Conservation (phyloP, 768 basidiomycete genomes). For the Pleurotus platypus region DNA sequence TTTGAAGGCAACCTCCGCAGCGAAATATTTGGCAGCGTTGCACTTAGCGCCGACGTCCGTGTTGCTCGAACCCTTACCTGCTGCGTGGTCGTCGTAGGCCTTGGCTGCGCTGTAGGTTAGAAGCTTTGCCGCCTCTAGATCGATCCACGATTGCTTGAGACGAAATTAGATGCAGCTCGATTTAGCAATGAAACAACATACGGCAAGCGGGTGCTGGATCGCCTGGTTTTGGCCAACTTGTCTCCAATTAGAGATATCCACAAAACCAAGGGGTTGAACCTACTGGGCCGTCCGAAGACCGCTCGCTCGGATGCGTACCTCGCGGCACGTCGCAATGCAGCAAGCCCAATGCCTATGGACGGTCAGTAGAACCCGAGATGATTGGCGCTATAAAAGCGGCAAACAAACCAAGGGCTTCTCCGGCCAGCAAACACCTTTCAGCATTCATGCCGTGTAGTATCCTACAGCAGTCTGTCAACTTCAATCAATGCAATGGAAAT, state of each 20-base stretch:
- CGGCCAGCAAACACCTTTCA: conserved; percentile 15
- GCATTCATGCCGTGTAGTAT: conserved; percentile 17
- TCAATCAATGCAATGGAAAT: neutral
- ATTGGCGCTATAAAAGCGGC: neutral
- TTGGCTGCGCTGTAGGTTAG: conserved; percentile 15
- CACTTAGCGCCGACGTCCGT: conserved; percentile 11
- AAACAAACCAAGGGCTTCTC: conserved; percentile 13
- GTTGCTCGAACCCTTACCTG: neutral
- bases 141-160: conserved; percentile 11
- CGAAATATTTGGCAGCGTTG: conserved; percentile 16
- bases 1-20: conserved; percentile 15
- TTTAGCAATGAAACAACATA: neutral
- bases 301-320: conserved; percentile 11
- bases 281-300: conserved; percentile 13
- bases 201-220: conserved; percentile 14
- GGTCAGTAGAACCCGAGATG: neutral
- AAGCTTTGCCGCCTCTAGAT: conserved; percentile 13
- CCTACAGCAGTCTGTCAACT: neutral
- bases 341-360: conserved; percentile 11
- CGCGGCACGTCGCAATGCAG: conserved; percentile 10
- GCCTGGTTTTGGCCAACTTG: conserved; percentile 14
- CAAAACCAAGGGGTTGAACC: neutral
- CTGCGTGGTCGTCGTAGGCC: conserved; percentile 9
- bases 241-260: neutral
- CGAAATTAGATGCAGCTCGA: neutral